A percentile compares a stretch with the other conserved stretches of the same genome.
phyloP scores from a whole-genome alignment of 352 stramenopile species.

The Pythium brassicae region DNA sequence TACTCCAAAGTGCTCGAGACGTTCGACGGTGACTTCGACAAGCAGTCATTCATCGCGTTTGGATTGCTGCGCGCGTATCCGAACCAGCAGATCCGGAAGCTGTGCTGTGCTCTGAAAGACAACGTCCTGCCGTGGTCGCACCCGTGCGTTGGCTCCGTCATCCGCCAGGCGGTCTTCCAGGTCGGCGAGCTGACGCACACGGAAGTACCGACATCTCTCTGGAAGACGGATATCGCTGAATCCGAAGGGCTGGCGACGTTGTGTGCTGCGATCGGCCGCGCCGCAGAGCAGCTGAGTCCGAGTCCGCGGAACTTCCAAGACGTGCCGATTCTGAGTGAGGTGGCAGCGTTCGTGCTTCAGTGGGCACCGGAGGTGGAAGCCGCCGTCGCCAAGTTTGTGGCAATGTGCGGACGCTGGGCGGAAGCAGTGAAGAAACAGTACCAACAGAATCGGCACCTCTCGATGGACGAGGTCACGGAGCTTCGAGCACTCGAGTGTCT shows the following conservation, averaged over 20 bases:
- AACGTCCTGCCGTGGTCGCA: conserved; percentile 41
- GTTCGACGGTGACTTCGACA: conserved; percentile 18
- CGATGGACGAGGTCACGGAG: conserved; percentile 7
- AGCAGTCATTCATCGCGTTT: conserved; percentile 23
- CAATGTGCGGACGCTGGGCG: conserved; percentile 8
- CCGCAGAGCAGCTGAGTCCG: neutral
- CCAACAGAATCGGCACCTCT: neutral
- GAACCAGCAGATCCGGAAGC: conserved; percentile 42
- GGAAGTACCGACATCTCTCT: conserved; percentile 14
- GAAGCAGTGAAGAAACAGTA: neutral
- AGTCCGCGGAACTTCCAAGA: conserved; percentile 8
- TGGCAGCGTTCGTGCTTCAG: conserved; percentile 6
- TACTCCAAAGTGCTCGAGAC: conserved; percentile 29
- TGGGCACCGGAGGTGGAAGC: neutral
- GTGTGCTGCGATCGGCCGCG: conserved; percentile 16
- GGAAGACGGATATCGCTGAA: conserved; percentile 39
- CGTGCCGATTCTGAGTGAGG: conserved; percentile 5
- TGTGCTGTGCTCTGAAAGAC: conserved; percentile 34
- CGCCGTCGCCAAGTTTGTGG: conserved; percentile 1
- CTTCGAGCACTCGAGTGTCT: conserved; percentile 29
- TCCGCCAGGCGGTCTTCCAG: conserved; percentile 45
- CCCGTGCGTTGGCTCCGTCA: conserved; percentile 24
- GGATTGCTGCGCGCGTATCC: conserved; percentile 37
- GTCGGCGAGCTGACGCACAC: conserved; percentile 33
- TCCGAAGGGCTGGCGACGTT: conserved; percentile 5